Base-by-base conservation (phyloP, 176 grass and related monocot genomes). In the Elymus sibiricus region DNA sequence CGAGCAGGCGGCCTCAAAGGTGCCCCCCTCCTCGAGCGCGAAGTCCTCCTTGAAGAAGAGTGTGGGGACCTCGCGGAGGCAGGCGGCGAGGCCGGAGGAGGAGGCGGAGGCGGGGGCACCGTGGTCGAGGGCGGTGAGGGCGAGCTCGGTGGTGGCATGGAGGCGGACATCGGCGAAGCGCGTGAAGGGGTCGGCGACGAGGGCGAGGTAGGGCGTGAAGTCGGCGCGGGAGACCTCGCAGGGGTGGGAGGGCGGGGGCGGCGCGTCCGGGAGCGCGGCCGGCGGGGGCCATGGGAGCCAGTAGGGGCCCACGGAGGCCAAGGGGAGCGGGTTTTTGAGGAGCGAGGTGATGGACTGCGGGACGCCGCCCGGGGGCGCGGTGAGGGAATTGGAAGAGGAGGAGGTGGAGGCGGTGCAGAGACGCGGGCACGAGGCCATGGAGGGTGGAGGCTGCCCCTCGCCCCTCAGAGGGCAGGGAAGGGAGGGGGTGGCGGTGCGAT, bases 41-140 rank as follows among this genome's bases (percentile, higher is more conserved):
- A 99, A 96, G 31, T 94, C 93, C 76, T 96, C 97, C 79, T 99
- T 99, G 84, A 99, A 96, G 87, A 99, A 99, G 39, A 96, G 82
- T 0, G 94, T 93, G 10, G 97, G 97, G 5, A 99, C 94, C 89
- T 99, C 94, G 14, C 91, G 92, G 64, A 99, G 94, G 81, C 94
- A 99, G 0, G 94, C 94, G 3, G 94, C 91, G 42, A 99, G 91
- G 24, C 90, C 94, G 2, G 90, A 95, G 5, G 82, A 68, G 11
- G 70, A 16, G n/a, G 69, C 3, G 69, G 37, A 0, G n/a, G 70
- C 38, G 0, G 68, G n/a, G 70, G 40, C 1, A 24, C 13, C 81
- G 12, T 60, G 90, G 1, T 77, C 78, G 38, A 88, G 74, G 22
- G 90, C 69, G 17, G 90, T 87, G 66, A 76, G 83, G 17, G 90